Evolutionary conservation across 1,284 basidiomycete species (phyloP).

Genomic region (Sanguinoderma infundibulare): DNA sequence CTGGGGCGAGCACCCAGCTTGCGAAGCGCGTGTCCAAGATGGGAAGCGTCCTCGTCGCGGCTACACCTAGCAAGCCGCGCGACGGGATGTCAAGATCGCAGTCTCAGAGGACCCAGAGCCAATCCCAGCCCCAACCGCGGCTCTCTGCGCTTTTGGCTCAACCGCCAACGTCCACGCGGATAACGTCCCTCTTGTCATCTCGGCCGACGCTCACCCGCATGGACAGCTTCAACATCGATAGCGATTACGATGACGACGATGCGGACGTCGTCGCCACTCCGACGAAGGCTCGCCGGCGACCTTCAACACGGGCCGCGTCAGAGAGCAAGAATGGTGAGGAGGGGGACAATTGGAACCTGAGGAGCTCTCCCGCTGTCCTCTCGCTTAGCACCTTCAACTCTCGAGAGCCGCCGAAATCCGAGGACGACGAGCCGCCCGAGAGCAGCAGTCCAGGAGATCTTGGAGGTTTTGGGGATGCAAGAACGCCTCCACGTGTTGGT

Average conservation of each 20-base stretch:
- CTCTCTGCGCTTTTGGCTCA: constrained; percentile 4
- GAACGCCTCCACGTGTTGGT: background rate
- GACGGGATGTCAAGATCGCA: constrained; percentile 5
- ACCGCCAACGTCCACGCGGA: background rate
- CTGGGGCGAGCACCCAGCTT: constrained; percentile 3
- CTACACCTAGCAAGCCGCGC: constrained; percentile 56
- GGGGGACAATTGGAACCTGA: constrained; percentile 42
- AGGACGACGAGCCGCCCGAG: constrained; percentile 10
- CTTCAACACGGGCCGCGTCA: background rate
- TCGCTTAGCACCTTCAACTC: constrained; percentile 30
- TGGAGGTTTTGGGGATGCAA: constrained; percentile 12
- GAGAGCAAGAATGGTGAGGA: constrained; percentile 23
- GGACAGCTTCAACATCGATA: constrained; percentile 14
- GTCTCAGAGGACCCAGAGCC: constrained; percentile 8
- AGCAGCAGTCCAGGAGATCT: constrained; percentile 20
- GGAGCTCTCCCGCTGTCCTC: constrained; percentile 44
- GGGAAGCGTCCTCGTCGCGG: constrained; percentile 59
- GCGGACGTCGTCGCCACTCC: constrained; percentile 12
- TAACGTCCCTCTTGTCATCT: background rate
- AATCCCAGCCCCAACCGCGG: constrained; percentile 4
- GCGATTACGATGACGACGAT: constrained; percentile 18
- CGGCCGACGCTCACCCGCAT: constrained; percentile 5
- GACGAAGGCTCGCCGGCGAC: constrained; percentile 9
- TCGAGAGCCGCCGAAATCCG: constrained; percentile 17
- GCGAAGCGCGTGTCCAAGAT: constrained; percentile 18